Evolutionary conservation across 805 yeast genomes (phyloP), one percentile per base, ranked within the genome.

Genomic region (Scheffersomyces coipomensis): DNA sequence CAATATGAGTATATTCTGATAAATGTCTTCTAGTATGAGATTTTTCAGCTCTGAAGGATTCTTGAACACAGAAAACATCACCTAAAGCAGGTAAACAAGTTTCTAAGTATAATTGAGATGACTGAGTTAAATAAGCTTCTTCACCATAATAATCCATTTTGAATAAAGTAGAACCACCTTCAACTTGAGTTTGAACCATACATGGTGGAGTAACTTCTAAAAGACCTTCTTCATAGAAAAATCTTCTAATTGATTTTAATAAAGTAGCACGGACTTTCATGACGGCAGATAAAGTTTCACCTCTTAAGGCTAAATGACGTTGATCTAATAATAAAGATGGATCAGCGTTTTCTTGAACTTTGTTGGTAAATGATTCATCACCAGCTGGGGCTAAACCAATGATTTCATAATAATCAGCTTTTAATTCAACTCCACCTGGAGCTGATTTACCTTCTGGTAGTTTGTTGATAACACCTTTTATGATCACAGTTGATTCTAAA

Each of bases 131-230:
- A 68, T 73, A 93, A 9, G 99, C 98, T 63, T 90, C 93, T 72
- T 93, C 95, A 39, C 97, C 98, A 63, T 93, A 93, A 74, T 95
- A 93, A 64, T 87, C 85, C 72, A 93, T 73, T 56, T 83, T 81
- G 76, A 93, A 93, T 59, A 93, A 75, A 13, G 99, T 93, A 29
- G 97, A 86, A 39, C 99, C 99, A 63, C 99, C 99, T 72, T 93
- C 99, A 44, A 93, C 99, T 74, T 93, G 98, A 29, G 97, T 90
- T 72, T 93, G 99, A 40, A 93, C 99, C 98, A 93, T 93, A 70
- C 98, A 90, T 58, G 99, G 99, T 33, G 99, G 97, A 29, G 98
- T 93, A 44, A 95, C 97, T 75, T 93, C 99, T 23, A 80, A 69
- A 37, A 90, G 58, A 24, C 79, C 76, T 68, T 84, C 88, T 56